Evolutionary conservation across 169 alveolate species (phyloP).

Genomic region (Cryptosporidium ryanae): DNA sequence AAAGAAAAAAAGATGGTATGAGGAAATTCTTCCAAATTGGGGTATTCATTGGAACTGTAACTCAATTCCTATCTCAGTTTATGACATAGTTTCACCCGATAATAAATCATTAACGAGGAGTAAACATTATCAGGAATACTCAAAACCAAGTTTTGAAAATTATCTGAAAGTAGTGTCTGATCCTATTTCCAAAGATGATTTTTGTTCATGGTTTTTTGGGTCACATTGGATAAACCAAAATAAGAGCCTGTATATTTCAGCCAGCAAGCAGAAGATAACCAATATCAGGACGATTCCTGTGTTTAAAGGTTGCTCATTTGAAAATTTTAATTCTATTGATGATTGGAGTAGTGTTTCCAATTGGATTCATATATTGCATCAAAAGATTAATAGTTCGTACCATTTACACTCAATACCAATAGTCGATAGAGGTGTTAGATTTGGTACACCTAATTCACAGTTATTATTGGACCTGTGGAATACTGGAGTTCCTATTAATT

Average conservation of each 20-base stretch:
- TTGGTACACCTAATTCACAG: conserved; percentile 71
- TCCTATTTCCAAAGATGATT: conserved; percentile 2
- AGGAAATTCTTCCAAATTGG: conserved; percentile 67
- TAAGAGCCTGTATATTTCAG: conserved; percentile 44
- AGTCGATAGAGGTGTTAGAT: conserved; percentile 60
- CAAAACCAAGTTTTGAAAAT: background rate
- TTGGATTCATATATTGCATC: conserved; percentile 41
- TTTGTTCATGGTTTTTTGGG: conserved; percentile 53
- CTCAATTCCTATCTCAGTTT: conserved; percentile 58
- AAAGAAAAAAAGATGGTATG: conserved; percentile 39
- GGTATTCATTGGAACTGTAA: conserved; percentile 64
- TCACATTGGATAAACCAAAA: conserved; percentile 64
- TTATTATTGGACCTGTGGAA: conserved; percentile 36
- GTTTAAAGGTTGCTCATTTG: conserved; percentile 32
- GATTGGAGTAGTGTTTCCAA: conserved; percentile 33
- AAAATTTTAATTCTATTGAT: conserved; percentile 16
- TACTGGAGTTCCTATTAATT: conserved; percentile 44
- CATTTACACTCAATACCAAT: conserved; percentile 32
- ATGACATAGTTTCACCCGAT: background rate
- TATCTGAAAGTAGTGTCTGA: conserved; percentile 18
- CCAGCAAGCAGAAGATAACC: conserved; percentile 1
- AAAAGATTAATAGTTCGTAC: conserved; percentile 23
- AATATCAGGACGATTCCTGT: conserved; percentile 18
- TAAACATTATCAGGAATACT: background rate
- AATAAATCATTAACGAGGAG: conserved; percentile 7